Evolutionary conservation across 495 filamentous ascomycete genomes (phyloP), one percentile per base, ranked within the genome.

Genomic region (Aspergillus carlsbadensis): DNA sequence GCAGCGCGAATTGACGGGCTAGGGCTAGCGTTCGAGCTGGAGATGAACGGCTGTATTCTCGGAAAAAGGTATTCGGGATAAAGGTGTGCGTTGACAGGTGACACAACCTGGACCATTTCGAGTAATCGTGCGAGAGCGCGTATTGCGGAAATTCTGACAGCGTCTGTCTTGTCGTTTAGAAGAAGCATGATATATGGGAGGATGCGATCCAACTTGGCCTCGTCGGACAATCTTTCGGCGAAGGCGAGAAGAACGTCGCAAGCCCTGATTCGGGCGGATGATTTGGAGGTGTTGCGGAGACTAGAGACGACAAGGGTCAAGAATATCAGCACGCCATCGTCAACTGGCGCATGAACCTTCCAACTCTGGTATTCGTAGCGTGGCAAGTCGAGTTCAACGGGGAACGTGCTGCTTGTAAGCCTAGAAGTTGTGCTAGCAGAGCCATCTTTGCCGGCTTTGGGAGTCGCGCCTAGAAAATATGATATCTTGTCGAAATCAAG

Each of bases 401-500:
- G 94, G 35, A 89, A 77, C 20, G 82, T 69, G 21, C 71, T 68
- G 18, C 72, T 67, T 0, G 70, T 71, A 24, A 77, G 65, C 15
- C 59, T 70, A 5, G 65, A 57, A 13, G 56, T 57, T 14, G 52
- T 58, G 29, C 52, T 24, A 57, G 56, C 64, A 10, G 70, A 70
- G 18, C 57, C 52, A 22, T 69, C 56, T 26, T 58, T 57, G 17
- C 49, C 14, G n/a, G 43, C 45, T 35, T 60, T 63, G 6, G 68
- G 46, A 11, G 56, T 58, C 3, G 66, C 55, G 8, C 89, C 91
- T 2, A 99, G 82, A 57, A 96, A 94, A 65, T 92, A 94, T 0
- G 92, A 88, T 57, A 99, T 94, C 69, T 98, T 97, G 67, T 99
- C 95, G 74, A 97, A 99, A 62, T 99, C 95, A 52, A 87, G 81